phyloP scores from a whole-genome alignment of 495 filamentous ascomycete genomes.

The Schizothecium vesticola region DNA sequence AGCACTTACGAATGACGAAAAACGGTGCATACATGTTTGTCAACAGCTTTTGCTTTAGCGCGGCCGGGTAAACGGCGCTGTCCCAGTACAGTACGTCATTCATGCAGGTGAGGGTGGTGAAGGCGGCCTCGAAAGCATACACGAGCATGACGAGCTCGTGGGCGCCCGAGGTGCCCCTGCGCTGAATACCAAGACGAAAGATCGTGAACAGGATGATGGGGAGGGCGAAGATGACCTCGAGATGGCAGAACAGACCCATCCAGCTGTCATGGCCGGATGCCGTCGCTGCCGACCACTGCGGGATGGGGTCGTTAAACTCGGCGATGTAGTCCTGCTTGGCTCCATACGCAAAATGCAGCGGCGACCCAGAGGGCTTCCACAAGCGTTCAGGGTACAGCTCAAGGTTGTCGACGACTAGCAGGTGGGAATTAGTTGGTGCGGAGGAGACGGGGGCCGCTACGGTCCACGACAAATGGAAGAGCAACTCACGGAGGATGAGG shows the following conservation, averaged over 20 bases:
- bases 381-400: conserved; percentile 57
- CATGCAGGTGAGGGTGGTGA: conserved; percentile 68
- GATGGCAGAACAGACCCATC: conserved; percentile 62
- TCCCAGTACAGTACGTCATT: conserved; percentile 50
- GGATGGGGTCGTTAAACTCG: conserved; percentile 73
- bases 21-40: conserved; percentile 64
- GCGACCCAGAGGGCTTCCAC: conserved; percentile 34
- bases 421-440: background rate
- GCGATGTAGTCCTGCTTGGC: conserved; percentile 59
- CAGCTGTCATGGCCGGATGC: conserved; percentile 45
- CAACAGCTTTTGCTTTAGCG: conserved; percentile 47
- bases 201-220: conserved; percentile 61
- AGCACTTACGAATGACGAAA: conserved; percentile 61
- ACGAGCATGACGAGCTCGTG: conserved; percentile 61
- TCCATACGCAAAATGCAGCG: conserved; percentile 42
- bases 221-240: conserved; percentile 64
- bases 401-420: conserved; percentile 61
- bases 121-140: conserved; percentile 61
- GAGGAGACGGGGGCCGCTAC: background rate
- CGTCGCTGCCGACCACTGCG: conserved; percentile 50
- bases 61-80: conserved; percentile 36
- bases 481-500: conserved; percentile 57
- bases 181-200: conserved; percentile 22
- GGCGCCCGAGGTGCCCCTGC: conserved; percentile 39
- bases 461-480: background rate